Conservation (phyloP, 345 rosid genomes). For the Eucalyptus leucophloia region DNA sequence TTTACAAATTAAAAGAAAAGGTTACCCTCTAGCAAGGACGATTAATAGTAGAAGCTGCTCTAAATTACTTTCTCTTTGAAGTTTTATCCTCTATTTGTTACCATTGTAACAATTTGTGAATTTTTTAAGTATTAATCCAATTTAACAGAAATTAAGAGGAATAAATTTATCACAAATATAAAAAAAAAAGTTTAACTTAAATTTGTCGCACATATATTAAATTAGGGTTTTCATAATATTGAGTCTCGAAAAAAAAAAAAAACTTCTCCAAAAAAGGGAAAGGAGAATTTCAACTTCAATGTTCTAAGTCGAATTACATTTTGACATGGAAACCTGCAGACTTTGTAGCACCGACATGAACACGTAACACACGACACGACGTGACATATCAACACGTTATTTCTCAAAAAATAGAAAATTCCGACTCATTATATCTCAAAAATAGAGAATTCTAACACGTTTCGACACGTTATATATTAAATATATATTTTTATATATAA, state of each 20-base stretch:
- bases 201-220: no score
- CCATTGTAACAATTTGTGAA: fast-evolving
- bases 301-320: not conserved
- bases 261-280: not conserved
- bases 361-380: fast-evolving
- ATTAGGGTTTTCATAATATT: not conserved
- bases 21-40: not conserved
- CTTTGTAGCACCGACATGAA: fast-evolving
- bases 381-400: no score
- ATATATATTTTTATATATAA: no score
- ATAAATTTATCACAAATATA: no score
- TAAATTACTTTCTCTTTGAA: not conserved
- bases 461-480: fast-evolving
- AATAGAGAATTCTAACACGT: fast-evolving
- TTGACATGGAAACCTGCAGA: not conserved
- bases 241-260: no score
- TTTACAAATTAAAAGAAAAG: not conserved
- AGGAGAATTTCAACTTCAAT: not conserved
- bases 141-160: not conserved
- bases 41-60: not conserved
- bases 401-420: no score
- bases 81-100: not conserved
- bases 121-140: no score
- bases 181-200: no score
- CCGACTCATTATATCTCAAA: fast-evolving